Conservation (phyloP, 2,329 filamentous ascomycete genomes). For the Ophiostoma piceae region DNA sequence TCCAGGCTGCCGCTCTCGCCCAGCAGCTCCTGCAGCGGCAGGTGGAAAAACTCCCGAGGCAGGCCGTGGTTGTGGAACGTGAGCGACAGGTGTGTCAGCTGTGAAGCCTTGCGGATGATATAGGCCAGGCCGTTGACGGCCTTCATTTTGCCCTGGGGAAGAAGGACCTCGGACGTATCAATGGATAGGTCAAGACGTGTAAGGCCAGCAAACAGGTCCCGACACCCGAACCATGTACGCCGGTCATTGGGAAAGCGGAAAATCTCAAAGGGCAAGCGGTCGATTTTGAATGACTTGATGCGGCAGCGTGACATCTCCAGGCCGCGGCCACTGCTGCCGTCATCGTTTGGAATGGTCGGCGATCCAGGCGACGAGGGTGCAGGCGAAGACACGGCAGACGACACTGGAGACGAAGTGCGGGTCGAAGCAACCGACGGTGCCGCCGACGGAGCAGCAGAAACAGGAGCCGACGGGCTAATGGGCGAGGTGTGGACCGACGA, state of each 20-base stretch:
- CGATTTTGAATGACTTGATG: conserved; percentile 39
- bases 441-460: conserved; percentile 5
- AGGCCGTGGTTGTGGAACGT: conserved; percentile 29
- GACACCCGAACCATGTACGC: conserved; percentile 40
- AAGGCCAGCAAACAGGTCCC: conserved; percentile 39
- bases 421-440: conserved; percentile 20
- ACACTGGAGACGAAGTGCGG: conserved; percentile 18
- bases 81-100: conserved; percentile 39
- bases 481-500: conserved; percentile 12
- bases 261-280: conserved; percentile 42
- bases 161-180: conserved; percentile 37
- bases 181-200: conserved; percentile 39
- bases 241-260: conserved; percentile 38
- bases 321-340: not conserved
- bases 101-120: conserved; percentile 38
- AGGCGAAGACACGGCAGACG: conserved; percentile 20
- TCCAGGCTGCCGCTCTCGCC: conserved; percentile 20
- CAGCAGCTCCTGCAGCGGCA: conserved; percentile 39
- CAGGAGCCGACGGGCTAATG: conserved; percentile 6
- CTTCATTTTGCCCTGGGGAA: conserved; percentile 37
- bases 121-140: conserved; percentile 42
- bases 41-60: conserved; percentile 37
- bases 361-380: conserved; percentile 18
- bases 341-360: not conserved
- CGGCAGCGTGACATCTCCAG: not conserved